Percentiles rank a stretch among this genome's conserved stretches.
Conservation (phyloP, 805 yeast species). For the Candida maris region DNA sequence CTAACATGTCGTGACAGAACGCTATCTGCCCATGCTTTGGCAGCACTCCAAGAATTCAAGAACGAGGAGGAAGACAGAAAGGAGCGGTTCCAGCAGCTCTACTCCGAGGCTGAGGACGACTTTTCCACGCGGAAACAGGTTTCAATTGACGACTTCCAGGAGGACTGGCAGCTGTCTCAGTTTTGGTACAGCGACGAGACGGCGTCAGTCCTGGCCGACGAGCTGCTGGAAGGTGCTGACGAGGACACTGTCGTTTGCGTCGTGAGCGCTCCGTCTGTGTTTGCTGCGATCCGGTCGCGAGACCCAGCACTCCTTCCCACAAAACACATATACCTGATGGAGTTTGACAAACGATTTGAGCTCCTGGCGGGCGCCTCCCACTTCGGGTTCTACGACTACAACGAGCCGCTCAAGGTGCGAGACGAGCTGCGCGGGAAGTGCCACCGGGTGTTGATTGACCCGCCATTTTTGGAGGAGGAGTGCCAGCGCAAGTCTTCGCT, state of each 20-base stretch:
- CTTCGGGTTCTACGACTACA: constrained; percentile 74
- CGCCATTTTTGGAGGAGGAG: constrained; percentile 79
- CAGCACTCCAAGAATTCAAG: constrained; percentile 61
- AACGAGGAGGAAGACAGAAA: constrained; percentile 57
- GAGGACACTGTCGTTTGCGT: constrained; percentile 66
- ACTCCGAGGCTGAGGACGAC: constrained; percentile 53
- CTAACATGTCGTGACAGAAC: constrained; percentile 29
- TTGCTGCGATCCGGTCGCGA: constrained; percentile 68
- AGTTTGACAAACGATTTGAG: constrained; percentile 74
- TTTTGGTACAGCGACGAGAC: constrained; percentile 84
- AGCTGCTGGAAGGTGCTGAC: constrained; percentile 73
- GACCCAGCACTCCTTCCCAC: constrained; percentile 56
- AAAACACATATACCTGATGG: constrained; percentile 67
- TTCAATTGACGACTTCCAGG: constrained; percentile 69
- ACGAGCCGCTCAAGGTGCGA: constrained; percentile 61
- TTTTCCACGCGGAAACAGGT: constrained; percentile 35
- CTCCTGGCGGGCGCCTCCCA: constrained; percentile 64
- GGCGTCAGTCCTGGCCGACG: constrained; percentile 63
- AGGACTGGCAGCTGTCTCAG: constrained; percentile 93
- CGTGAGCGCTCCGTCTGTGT: constrained; percentile 89
- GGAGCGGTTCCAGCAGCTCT: constrained; percentile 53
- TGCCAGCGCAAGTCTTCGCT: constrained; percentile 72
- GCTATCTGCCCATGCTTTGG: constrained; percentile 47
- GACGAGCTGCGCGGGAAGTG: constrained; percentile 54
- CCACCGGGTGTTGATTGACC: constrained; percentile 75